Percentiles rank a stretch among this genome's conserved stretches.
These are phyloP conservation scores for Fereydounia khargensis DNA, from an alignment of 1,284 basidiomycete genomes.

Conservation along the genomic window DNA sequence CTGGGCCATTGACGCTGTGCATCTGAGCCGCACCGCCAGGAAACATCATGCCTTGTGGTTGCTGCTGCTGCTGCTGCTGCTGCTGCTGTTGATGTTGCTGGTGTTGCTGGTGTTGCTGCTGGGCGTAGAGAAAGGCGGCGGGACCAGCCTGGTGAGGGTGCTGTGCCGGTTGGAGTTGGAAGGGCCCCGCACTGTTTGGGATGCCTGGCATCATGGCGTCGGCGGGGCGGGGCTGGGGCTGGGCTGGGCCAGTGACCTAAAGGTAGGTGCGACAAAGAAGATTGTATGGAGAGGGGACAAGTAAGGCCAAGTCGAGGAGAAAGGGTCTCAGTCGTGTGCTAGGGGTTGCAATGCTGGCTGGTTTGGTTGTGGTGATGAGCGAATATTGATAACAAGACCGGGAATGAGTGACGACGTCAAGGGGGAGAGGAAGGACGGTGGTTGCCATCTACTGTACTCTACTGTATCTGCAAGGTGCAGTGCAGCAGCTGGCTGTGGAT, in stretches of 20 bases:
- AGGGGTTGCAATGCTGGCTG: too few species aligned
- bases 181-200: slow-evolving; percentile 26
- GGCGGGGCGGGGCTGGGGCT: too few species aligned
- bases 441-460: background rate
- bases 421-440: background rate
- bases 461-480: too few species aligned
- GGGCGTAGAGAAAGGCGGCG: slow-evolving; percentile 20
- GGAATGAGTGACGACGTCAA: background rate
- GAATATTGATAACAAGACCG: too few species aligned
- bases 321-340: too few species aligned
- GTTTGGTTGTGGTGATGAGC: too few species aligned
- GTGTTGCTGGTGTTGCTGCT: slow-evolving; percentile 13
- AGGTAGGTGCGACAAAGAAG: too few species aligned
- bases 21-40: too few species aligned
- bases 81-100: slow-evolving; percentile 8
- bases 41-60: background rate
- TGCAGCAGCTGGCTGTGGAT: too few species aligned
- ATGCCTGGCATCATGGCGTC: slow-evolving; percentile 19
- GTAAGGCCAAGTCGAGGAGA: too few species aligned
- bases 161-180: slow-evolving; percentile 17
- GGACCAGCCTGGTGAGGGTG: slow-evolving; percentile 14
- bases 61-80: slow-evolving; percentile 11
- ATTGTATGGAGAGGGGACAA: too few species aligned
- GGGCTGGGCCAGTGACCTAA: too few species aligned
- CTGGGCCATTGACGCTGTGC: background rate